Base-by-base conservation (phyloP, 2,329 filamentous ascomycete genomes). In the Talaromyces marneffei region DNA sequence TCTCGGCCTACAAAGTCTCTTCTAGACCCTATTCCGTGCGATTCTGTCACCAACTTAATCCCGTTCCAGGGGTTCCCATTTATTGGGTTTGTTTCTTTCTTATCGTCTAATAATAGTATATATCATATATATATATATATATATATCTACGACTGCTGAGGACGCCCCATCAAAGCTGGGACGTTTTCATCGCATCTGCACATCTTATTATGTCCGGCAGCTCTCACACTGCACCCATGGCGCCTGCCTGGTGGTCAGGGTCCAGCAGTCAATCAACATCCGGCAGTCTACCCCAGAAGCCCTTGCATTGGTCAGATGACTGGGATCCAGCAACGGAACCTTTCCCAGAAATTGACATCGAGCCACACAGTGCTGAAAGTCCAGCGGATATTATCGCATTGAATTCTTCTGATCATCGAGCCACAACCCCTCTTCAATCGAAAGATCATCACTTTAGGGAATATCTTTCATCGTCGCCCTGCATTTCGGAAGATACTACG, bases 391-490 rank as follows among this genome's bases (percentile, higher is more conserved):
- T 57, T 9, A 44, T 62, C 52, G 48, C 46, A 10, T 23, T 57
- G 3, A 35, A 53, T 42, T n/a, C 54, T 46, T 54, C 55, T 18
- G 56, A 62, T 31, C 54, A 52, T 25, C 33, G 18, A 25, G 35
- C 37, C 5, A 33, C 37, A 25, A 60, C 37, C 4, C 46, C 40
- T 20, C 31, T 25, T 37, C 56, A 58, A 29, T 53, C 57, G 2
- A 52, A 59, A n/a, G 33, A 14, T 4, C 46, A 46, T 9, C 48
- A 20, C 20, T 44, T 44, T 3, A n/a, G 29, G 12, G 39, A 54
- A 35, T 54, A 59, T 39, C 42, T 59, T 29, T 59, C 55, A 18
- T 62, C 60, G 16, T 62, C 55, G 3, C 55, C 55, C 1, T 62
- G 55, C 18, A 39, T 58, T 23, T 62, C 60, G 23, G 60, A 62